Evolutionary conservation across 179 eudicot species (phyloP), one percentile per base, ranked within the genome.

Genomic region (Silene vulgaris): DNA sequence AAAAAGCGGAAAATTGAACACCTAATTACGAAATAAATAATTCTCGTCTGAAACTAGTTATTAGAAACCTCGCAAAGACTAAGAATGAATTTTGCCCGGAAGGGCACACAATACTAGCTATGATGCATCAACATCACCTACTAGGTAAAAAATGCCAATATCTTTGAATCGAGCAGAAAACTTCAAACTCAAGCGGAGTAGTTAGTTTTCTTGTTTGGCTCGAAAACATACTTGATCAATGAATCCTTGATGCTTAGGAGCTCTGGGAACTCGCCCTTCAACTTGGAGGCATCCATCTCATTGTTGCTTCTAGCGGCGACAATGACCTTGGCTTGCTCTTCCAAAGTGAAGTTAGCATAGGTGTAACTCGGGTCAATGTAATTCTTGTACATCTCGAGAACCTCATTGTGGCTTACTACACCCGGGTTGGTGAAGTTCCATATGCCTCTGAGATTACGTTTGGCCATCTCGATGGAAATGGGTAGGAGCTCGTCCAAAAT

Each of bases 391-490:
- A 91, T 90, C 79, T 90, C 95, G 17, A 91, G 85, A 28, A 90
- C 86, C 85, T 91, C 97, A 21, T 90, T 91, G 82, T 91, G 95
- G 87, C 92, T 90, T 3, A 91, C 90, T 1, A 88, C 97, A 1
- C 95, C 92, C 0, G 92, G 95, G 78, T 90, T 91, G 57, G 97
- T 91, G 86, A 91, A 91, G 85, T 91, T 91, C 87, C 88, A 91
- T 66, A 90, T 91, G 35, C 97, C 97, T 80, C 74, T 80, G 0
- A 86, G 88, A 77, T 91, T 88, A 66, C 97, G 63, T 80, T 90
- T 91, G 17, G 95, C 95, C 97, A 90, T 90, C 86, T 91, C 95
- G 26, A 91, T 88, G 11, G 97, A 90, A 74, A 91, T 88, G n/a
- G 95, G 97, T 26, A 90, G 88, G 71, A 91, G 97, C 85, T 91